Evolutionary conservation across 176 grass and related monocot genomes (phyloP).

Genomic region (Triticum monococcum): DNA sequence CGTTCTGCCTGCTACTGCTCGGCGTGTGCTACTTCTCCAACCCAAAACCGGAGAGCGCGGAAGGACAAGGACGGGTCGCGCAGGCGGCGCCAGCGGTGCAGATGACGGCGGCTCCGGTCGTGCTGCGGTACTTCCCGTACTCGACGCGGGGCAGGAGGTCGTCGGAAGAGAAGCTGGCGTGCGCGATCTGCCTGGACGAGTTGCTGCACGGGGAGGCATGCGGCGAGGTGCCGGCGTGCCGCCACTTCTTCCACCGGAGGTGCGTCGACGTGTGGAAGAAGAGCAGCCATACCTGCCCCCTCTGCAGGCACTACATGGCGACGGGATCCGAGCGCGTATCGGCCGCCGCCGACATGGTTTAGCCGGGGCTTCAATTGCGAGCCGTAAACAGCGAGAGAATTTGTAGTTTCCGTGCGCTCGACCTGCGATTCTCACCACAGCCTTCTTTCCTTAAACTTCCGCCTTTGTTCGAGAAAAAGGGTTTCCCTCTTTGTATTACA

Average conservation of each 20-base stretch:
- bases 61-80: not conserved
- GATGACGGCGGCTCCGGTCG: not conserved
- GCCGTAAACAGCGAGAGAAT: no score
- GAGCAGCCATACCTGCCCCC: conserved; percentile 34
- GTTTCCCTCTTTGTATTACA: no score
- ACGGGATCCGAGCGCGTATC: not conserved
- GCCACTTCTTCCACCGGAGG: conserved; percentile 40
- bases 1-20: not conserved
- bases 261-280: conserved; percentile 42
- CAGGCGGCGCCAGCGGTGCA: not conserved
- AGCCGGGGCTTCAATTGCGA: not conserved
- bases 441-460: no score
- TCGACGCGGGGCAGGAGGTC: not conserved
- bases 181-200: conserved; percentile 45
- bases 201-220: conserved; percentile 30
- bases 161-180: not conserved
- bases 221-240: conserved; percentile 48
- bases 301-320: conserved; percentile 29
- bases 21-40: not conserved
- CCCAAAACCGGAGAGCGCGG: not conserved
- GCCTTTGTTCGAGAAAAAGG: no score
- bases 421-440: no score
- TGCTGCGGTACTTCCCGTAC: conserved; percentile 13
- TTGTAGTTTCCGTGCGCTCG: no score
- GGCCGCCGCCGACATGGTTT: conserved; percentile 16